Evolutionary conservation across 2,329 filamentous ascomycete species (phyloP).

Genomic region (Colletotrichum orbiculare): DNA sequence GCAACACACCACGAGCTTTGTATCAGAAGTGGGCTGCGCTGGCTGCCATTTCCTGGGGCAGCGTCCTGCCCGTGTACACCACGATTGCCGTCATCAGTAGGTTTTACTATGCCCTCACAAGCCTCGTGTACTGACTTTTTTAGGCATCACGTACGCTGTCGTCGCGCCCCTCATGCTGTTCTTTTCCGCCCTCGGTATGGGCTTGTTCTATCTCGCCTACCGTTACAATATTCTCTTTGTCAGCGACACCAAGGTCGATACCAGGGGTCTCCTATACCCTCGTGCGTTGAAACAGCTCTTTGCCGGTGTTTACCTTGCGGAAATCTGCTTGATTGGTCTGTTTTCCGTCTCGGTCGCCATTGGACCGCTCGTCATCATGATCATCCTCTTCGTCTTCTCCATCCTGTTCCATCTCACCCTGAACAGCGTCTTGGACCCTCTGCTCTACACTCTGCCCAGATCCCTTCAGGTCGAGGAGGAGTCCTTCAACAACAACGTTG

Average conservation of each 20-base stretch:
- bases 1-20: slow-evolving; percentile 82
- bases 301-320: slow-evolving; percentile 81
- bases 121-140: slow-evolving; percentile 23
- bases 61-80: slow-evolving; percentile 78
- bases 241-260: slow-evolving; percentile 82
- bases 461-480: slow-evolving; percentile 61
- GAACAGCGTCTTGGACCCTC: slow-evolving; percentile 74
- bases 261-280: slow-evolving; percentile 88
- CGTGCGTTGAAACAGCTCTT: slow-evolving; percentile 89
- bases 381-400: slow-evolving; percentile 79
- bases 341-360: slow-evolving; percentile 76
- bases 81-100: slow-evolving; percentile 77
- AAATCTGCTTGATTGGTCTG: slow-evolving; percentile 83
- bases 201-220: slow-evolving; percentile 85
- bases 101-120: slow-evolving; percentile 31
- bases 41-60: slow-evolving; percentile 79
- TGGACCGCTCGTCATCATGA: slow-evolving; percentile 80
- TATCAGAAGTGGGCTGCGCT: slow-evolving; percentile 79
- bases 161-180: slow-evolving; percentile 86
- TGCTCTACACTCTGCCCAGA: slow-evolving; percentile 78
- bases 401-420: slow-evolving; percentile 81
- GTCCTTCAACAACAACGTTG: slow-evolving; percentile 40
- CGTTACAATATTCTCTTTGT: slow-evolving; percentile 90
- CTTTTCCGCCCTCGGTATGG: slow-evolving; percentile 82
- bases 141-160: slow-evolving; percentile 80